These are phyloP conservation scores for Lotus japonicus DNA, from an alignment of 306 rosid species.

Conservation along the genomic window DNA sequence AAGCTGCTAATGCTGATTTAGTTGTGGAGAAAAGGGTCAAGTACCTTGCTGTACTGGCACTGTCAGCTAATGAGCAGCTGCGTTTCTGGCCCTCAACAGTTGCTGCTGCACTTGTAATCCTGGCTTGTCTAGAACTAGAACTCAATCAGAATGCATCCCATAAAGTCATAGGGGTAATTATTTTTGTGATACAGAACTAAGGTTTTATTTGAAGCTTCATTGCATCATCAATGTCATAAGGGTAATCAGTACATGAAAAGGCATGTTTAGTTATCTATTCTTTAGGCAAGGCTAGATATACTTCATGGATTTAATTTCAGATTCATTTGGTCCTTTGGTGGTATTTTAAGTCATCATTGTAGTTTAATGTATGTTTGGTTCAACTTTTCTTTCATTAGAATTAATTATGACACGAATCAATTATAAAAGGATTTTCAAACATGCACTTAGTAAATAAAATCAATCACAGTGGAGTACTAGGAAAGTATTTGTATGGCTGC, in stretches of 20 bases:
- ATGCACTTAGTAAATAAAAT: not conserved
- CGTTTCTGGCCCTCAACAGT: conserved; percentile 83
- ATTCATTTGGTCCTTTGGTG: not conserved
- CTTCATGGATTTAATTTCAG: not conserved
- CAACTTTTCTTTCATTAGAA: no score
- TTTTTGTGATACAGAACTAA: not conserved
- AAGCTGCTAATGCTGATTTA: conserved; percentile 66
- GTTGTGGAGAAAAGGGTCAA: conserved; percentile 64
- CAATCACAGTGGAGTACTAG: not conserved
- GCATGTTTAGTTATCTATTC: not conserved
- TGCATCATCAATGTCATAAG: not conserved
- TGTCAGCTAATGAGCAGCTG: conserved; percentile 52
- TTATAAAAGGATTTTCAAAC: no score
- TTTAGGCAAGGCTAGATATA: not conserved
- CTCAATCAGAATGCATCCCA: conserved; percentile 36
- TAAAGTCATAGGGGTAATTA: conserved; percentile 60
- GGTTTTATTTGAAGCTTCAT: not conserved
- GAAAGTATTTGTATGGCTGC: not conserved
- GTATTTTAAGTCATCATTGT: not conserved
- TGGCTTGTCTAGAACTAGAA: conserved; percentile 68
- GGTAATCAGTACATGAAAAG: not conserved
- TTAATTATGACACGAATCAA: no score
- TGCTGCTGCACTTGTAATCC: conserved; percentile 85
- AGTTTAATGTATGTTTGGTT: not conserved
- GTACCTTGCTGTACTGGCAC: conserved; percentile 58